phyloP scores from a whole-genome alignment of 2,329 filamentous ascomycete species.

The Ascochyta viciae-villosae region DNA sequence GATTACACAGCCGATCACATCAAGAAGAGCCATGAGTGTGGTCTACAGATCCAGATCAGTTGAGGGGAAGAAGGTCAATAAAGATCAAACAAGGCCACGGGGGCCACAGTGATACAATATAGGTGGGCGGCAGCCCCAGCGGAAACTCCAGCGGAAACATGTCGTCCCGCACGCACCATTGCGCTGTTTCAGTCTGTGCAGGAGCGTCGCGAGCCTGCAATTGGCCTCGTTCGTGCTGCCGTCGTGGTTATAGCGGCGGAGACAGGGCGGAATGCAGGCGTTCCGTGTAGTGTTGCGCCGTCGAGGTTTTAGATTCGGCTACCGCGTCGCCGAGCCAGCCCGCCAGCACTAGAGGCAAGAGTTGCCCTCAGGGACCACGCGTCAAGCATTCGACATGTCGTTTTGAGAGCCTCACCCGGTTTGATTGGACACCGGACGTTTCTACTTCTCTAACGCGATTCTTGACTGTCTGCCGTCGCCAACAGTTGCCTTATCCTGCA shows the following conservation, averaged over 20 bases:
- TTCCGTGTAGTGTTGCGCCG: constrained; percentile 13
- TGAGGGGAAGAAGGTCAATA: not conserved
- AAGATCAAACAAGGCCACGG: not conserved
- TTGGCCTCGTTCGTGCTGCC: constrained; percentile 7
- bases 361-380: constrained; percentile 3
- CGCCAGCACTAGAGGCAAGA: not conserved
- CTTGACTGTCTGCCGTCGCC: not conserved
- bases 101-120: constrained; percentile 4
- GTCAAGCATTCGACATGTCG: not conserved
- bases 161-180: constrained; percentile 1
- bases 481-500: constrained; percentile 2
- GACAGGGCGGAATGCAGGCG: constrained; percentile 6
- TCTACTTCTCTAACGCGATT: not conserved
- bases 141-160: constrained; percentile 13
- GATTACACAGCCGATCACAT: constrained; percentile 5
- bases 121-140: not conserved
- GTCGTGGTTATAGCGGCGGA: constrained; percentile 5
- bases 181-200: constrained; percentile 10
- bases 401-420: not conserved
- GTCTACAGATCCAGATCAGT: not conserved
- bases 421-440: not conserved
- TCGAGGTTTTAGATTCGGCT: constrained; percentile 12
- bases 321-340: constrained; percentile 5
- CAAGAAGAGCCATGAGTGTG: constrained; percentile 18
- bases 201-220: constrained; percentile 3